Percentiles rank a stretch among this genome's conserved stretches.
phyloP scores from a whole-genome alignment of 805 yeast genomes.

The Kluyveromyces siamensis region DNA sequence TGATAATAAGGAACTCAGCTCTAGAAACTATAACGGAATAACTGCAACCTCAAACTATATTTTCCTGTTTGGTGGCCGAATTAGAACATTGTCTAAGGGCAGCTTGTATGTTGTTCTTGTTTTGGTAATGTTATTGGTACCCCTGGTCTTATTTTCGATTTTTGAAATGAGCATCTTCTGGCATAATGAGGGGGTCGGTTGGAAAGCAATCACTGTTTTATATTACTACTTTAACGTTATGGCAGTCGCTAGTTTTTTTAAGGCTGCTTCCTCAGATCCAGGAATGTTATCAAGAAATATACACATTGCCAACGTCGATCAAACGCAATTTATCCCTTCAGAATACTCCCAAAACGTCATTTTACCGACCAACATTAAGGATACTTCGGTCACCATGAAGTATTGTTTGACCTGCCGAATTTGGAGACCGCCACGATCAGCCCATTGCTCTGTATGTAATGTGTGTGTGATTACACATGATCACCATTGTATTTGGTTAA shows the following conservation, averaged over 20 bases:
- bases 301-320: slow-evolving; percentile 38
- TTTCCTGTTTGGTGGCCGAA: slow-evolving; percentile 59
- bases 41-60: slow-evolving; percentile 30
- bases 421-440: slow-evolving; percentile 71
- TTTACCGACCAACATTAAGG: slow-evolving; percentile 34
- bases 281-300: slow-evolving; percentile 62
- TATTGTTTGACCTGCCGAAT: slow-evolving; percentile 58
- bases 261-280: slow-evolving; percentile 56
- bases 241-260: slow-evolving; percentile 39
- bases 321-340: slow-evolving; percentile 36
- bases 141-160: slow-evolving; percentile 46
- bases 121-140: slow-evolving; percentile 29
- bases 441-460: slow-evolving; percentile 67
- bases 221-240: slow-evolving; percentile 52
- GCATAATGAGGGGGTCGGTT: slow-evolving; percentile 13
- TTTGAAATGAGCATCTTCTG: slow-evolving; percentile 32
- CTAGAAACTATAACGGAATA: slow-evolving; percentile 14
- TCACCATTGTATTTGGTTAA: slow-evolving; percentile 62
- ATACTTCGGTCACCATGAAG: slow-evolving; percentile 32
- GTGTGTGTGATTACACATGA: slow-evolving; percentile 56
- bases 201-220: slow-evolving; percentile 34
- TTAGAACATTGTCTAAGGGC: slow-evolving; percentile 35
- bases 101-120: slow-evolving; percentile 34
- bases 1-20: background rate
- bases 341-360: slow-evolving; percentile 46